Evolutionary conservation across 768 basidiomycete genomes (phyloP).

Genomic region (Suillus hirtellus): DNA sequence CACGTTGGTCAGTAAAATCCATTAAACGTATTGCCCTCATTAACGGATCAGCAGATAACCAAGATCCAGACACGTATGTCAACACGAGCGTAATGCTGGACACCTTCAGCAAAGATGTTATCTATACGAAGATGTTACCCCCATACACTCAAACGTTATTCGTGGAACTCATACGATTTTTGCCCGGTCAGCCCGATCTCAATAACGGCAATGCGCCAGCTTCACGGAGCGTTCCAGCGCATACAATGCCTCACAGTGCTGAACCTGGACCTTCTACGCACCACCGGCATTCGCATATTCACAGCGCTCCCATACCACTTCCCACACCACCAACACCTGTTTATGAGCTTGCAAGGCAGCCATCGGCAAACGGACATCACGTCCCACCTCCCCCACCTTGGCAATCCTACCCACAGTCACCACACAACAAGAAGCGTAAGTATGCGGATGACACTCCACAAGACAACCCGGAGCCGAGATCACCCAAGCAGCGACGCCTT

Average conservation of each 20-base stretch:
- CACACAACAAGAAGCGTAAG: constrained; percentile 37
- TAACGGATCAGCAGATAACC: constrained; percentile 38
- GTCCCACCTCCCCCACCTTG: constrained; percentile 36
- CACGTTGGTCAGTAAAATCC: constrained; percentile 49
- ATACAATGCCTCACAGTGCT: constrained; percentile 22
- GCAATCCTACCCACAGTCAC: constrained; percentile 23
- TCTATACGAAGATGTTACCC: constrained; percentile 64
- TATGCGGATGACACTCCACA: constrained; percentile 35
- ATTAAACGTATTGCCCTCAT: constrained; percentile 12
- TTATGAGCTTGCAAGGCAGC: constrained; percentile 32
- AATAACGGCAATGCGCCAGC: constrained; percentile 18
- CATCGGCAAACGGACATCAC: constrained; percentile 34
- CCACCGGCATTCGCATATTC: constrained; percentile 30
- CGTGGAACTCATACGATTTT: constrained; percentile 63
- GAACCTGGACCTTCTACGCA: constrained; percentile 32
- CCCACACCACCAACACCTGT: constrained; percentile 37
- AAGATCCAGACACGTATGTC: constrained; percentile 61
- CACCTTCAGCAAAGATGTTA: constrained; percentile 67
- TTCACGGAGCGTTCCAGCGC: constrained; percentile 18
- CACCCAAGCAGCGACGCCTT: constrained; percentile 35
- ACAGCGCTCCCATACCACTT: constrained; percentile 31
- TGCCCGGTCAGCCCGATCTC: constrained; percentile 33
- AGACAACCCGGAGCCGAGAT: constrained; percentile 23
- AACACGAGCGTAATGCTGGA: constrained; percentile 75
- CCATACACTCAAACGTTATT: constrained; percentile 70